Base-by-base conservation (phyloP, 2,329 filamentous ascomycete genomes). In the Mollisia scopiformis region DNA sequence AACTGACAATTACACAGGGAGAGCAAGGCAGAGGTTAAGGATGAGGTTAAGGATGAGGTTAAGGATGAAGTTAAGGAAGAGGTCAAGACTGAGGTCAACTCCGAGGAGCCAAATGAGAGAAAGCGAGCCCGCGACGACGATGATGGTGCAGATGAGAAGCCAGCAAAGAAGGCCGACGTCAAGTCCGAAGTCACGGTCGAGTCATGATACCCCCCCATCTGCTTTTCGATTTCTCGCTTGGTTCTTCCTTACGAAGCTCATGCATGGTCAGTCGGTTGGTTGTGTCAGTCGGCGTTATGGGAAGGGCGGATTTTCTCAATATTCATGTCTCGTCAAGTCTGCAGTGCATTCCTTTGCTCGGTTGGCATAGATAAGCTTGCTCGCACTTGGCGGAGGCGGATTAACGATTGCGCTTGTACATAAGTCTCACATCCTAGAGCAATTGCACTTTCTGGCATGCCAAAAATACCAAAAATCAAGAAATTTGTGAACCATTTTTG, bases 131-230 rank as follows among this genome's bases (percentile, higher is more conserved):
- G 66, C 13, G 63, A 67, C 13, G 63, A 67, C 11, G 53, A 61
- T 8, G 58, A 61, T 41, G 27, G 23, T 19, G 16, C 19, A 21
- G 63, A 68, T 23, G 51, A 65, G 37, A 60, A 49, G 23, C 49
- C 50, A 50, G 53, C 39, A 51, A 62, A 63, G 47, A 63, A 58
- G 28, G 41, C 56, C 19, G 50, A 60, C 39, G 6, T 61, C 55
- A 66, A 70, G 58, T 64, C 68, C 43, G 65, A 71, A 51, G 59
- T 66, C 46, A n/a, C 63, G 37, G 60, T 65, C 11, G 58, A 64
- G 28, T 71, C 65, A 57, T 71, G 62, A 68, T 71, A 68, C 62
- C 67, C 62, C 28, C n/a, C 47, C 41, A 59, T 56, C 50, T 59
- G 37, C 37, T 58, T 61, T 62, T 58, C 54, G 10, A 52, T 52